These are phyloP conservation scores for Aureobasidium lini DNA, from an alignment of 2,329 filamentous ascomycete species.

Conservation along the genomic window DNA sequence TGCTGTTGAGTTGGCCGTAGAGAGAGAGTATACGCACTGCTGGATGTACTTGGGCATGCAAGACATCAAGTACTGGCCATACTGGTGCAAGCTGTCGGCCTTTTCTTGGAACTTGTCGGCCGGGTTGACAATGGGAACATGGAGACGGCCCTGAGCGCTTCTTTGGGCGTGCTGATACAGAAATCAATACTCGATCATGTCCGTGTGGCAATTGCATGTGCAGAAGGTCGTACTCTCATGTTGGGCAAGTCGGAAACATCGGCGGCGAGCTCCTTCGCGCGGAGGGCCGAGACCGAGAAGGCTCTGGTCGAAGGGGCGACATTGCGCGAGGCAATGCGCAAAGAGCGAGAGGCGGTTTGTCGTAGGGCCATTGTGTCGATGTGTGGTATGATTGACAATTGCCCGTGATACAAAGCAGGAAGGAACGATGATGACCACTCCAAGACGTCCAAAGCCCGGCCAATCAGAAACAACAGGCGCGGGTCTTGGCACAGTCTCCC, in stretches of 20 bases:
- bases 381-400: background rate
- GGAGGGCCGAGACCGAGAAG: slow-evolving; percentile 36
- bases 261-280: slow-evolving; percentile 37
- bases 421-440: background rate
- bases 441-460: background rate
- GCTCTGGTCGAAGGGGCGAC: slow-evolving; percentile 25
- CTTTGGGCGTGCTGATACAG: slow-evolving; percentile 35
- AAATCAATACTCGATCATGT: slow-evolving; percentile 9
- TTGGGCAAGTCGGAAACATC: slow-evolving; percentile 37
- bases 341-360: slow-evolving; percentile 29
- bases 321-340: slow-evolving; percentile 13
- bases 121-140: slow-evolving; percentile 78
- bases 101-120: slow-evolving; percentile 88
- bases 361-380: slow-evolving; percentile 31
- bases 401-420: background rate
- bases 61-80: slow-evolving; percentile 94
- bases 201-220: background rate
- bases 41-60: slow-evolving; percentile 97
- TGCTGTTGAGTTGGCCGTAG: background rate
- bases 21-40: slow-evolving; percentile 45
- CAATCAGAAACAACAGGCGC: background rate
- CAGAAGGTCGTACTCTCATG: slow-evolving; percentile 32
- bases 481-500: background rate
- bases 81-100: slow-evolving; percentile 81
- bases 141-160: slow-evolving; percentile 47